Conservation (phyloP, 176 grass and related monocot genomes). For the Lolium perenne region DNA sequence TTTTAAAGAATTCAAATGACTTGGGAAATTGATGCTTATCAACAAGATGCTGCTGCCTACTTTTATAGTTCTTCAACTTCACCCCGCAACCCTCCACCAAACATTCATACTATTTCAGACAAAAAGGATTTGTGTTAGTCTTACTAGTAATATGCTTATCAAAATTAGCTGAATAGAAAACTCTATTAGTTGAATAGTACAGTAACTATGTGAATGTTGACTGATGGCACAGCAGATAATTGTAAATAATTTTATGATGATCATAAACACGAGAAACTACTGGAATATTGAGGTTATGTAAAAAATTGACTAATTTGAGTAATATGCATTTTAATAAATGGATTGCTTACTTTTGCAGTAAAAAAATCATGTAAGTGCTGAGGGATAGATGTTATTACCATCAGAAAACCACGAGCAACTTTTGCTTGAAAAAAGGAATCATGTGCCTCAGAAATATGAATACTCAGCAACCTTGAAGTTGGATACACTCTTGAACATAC, state of each 20-base stretch:
- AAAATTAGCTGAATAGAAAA: background rate
- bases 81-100: slow-evolving; percentile 90
- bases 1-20: slow-evolving; percentile 93
- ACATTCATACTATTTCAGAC: slow-evolving; percentile 78
- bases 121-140: background rate
- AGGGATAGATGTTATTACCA: slow-evolving; percentile 62
- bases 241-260: background rate
- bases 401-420: slow-evolving; percentile 86
- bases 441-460: slow-evolving; percentile 93
- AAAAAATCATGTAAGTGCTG: background rate
- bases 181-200: slow-evolving; percentile 1
- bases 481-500: slow-evolving; percentile 90
- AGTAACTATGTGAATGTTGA: background rate
- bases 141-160: background rate
- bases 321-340: slow-evolving; percentile 9
- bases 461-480: slow-evolving; percentile 74
- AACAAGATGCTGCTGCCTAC: slow-evolving; percentile 78
- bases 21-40: slow-evolving; percentile 90
- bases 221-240: background rate
- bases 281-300: background rate
- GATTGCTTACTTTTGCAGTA: background rate
- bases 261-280: background rate
- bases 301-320: background rate
- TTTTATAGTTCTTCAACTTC: slow-evolving; percentile 85
- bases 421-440: slow-evolving; percentile 98